phyloP scores from a whole-genome alignment of 805 yeast genomes.

The Lipomyces mesembrius region DNA sequence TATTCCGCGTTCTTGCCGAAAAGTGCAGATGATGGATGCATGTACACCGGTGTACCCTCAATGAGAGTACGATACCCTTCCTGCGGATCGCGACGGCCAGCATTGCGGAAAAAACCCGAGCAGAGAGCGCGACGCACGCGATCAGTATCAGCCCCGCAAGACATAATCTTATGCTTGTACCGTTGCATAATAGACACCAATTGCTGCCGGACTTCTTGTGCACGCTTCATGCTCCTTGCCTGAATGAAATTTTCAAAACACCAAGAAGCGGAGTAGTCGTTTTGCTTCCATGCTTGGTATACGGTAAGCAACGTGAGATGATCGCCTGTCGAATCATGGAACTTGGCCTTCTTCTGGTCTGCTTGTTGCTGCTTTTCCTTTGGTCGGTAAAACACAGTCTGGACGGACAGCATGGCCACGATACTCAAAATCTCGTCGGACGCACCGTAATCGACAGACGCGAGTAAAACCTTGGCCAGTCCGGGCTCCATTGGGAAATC shows the following conservation, averaged over 20 bases:
- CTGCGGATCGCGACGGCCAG: constrained; percentile 68
- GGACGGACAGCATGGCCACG: constrained; percentile 82
- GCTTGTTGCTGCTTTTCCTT: constrained; percentile 66
- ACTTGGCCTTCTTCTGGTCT: constrained; percentile 62
- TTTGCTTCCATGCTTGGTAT: constrained; percentile 75
- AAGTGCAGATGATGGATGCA: constrained; percentile 86
- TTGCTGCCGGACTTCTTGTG: constrained; percentile 72
- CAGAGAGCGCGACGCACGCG: constrained; percentile 59
- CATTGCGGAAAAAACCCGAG: constrained; percentile 71
- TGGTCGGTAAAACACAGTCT: constrained; percentile 71
- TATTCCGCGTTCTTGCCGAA: constrained; percentile 76
- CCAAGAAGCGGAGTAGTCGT: constrained; percentile 75
- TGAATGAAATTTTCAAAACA: constrained; percentile 84
- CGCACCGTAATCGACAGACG: constrained; percentile 65
- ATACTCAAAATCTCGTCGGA: constrained; percentile 71
- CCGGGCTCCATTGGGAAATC: constrained; percentile 92
- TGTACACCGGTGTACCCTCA: constrained; percentile 55
- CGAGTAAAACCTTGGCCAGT: constrained; percentile 73
- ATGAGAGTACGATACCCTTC: constrained; percentile 51
- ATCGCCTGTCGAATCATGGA: constrained; percentile 67
- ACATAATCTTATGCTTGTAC: constrained; percentile 42
- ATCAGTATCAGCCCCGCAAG: constrained; percentile 45
- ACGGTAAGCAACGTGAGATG: constrained; percentile 76
- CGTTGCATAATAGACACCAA: constrained; percentile 55
- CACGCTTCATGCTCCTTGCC: constrained; percentile 69